A percentile compares a stretch with the other conserved stretches of the same genome.
Evolutionary conservation across 768 basidiomycete genomes (phyloP).

Genomic region (Lentinus brumalis): DNA sequence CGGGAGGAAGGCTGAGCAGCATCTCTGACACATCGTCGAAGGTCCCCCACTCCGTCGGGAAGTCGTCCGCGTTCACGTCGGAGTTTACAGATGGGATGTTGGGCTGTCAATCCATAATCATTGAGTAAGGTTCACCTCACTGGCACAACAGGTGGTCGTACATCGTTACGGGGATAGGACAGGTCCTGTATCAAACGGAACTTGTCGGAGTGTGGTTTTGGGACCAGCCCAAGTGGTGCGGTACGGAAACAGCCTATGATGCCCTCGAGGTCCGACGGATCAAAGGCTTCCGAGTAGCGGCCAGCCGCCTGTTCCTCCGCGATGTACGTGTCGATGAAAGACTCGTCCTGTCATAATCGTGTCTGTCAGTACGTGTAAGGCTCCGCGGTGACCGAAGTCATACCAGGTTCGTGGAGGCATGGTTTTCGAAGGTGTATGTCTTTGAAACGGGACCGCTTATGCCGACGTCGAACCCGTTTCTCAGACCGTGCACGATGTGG

Average conservation of each 20-base stretch:
- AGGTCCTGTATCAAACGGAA: conserved; percentile 37
- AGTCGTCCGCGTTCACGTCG: conserved; percentile 28
- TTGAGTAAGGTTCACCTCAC: neutral
- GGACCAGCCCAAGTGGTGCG: conserved; percentile 42
- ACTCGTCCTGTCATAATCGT: conserved; percentile 9
- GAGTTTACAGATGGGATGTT: conserved; percentile 22
- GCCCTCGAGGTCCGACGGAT: conserved; percentile 23
- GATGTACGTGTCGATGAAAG: conserved; percentile 38
- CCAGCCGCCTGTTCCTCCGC: conserved; percentile 30
- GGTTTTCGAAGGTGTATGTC: conserved; percentile 37
- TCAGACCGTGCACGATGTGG: conserved; percentile 36
- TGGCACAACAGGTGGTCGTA: neutral
- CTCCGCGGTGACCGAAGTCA: no score
- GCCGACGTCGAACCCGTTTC: conserved; percentile 41
- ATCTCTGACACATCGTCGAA: conserved; percentile 31
- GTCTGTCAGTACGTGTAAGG: no score
- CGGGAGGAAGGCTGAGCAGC: conserved; percentile 34
- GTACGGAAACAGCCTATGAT: conserved; percentile 45
- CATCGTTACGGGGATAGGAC: conserved; percentile 24
- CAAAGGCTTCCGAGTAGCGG: conserved; percentile 36
- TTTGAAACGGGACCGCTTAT: conserved; percentile 20
- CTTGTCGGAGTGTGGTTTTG: conserved; percentile 32
- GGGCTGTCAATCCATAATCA: neutral
- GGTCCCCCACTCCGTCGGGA: conserved; percentile 40
- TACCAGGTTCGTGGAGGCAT: conserved; percentile 31